Conservation (phyloP, 257 asterid species). For the Nicotiana tomentosiformis region DNA sequence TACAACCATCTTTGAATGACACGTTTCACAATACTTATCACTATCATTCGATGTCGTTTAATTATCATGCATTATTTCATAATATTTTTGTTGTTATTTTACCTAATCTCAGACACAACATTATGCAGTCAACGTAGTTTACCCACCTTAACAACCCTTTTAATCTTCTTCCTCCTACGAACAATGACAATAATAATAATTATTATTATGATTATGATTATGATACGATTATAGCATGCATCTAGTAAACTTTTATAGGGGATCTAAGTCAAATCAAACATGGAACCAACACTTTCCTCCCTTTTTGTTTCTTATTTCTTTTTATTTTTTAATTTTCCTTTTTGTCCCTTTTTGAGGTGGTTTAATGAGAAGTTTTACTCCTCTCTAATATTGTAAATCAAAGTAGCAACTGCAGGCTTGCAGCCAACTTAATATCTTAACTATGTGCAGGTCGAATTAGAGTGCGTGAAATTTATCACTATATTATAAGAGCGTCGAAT, state of each 20-base stretch:
- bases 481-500: too few relatives aligned
- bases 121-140: constrained; percentile 10
- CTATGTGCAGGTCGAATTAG: too few relatives aligned
- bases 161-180: background rate
- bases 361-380: background rate
- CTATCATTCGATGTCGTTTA: background rate
- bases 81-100: constrained; percentile 9
- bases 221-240: background rate
- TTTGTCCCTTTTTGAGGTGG: background rate
- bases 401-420: too few relatives aligned
- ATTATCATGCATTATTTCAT: background rate
- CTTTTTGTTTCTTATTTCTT: background rate
- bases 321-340: too few relatives aligned
- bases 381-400: too few relatives aligned
- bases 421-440: too few relatives aligned
- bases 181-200: background rate
- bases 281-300: background rate
- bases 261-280: background rate
- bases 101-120: constrained; percentile 24
- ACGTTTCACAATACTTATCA: background rate
- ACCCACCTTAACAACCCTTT: constrained; percentile 26
- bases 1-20: background rate
- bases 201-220: background rate
- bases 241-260: background rate
- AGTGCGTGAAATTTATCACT: too few relatives aligned